Evolutionary conservation across 164 flowering plant genomes (phyloP), one percentile per base, ranked within the genome.

Genomic region (Buxus sempervirens): DNA sequence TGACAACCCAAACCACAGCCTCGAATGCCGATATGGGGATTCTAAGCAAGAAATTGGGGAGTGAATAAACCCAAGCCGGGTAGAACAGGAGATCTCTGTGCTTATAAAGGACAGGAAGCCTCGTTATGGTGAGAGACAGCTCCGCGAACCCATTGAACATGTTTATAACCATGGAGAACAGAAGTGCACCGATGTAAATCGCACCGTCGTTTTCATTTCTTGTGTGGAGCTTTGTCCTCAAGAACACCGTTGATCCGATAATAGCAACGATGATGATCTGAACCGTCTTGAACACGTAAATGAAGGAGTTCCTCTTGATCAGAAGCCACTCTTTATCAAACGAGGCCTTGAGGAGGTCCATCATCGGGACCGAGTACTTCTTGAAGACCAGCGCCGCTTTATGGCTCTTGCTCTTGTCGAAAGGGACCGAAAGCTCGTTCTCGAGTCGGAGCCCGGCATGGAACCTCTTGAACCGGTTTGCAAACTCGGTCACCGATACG

Each of bases 81-180:
- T 91, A 90, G 65, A 96, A 89, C 19, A 85, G 78, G 49, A 87
- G 88, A 66, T 93, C 98, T 58, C 99, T 81, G 0, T 96, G 98
- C 86, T 96, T 96, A 79, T 90, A 91, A 67, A 96, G 88, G 27
- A 96, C 97, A 4, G 99, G 99, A 73, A 96, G 96, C 73, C 99
- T 85, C 9, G 28, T 24, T 45, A 96, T 87, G 23, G 85, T 84
- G 22, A 88, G 57, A 4, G 99, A 32, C 2, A 91, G 85, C 83
- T 96, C 99, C 1, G 99, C 71, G 41, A 93, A 91, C 1, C 99
- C 97, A 72, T 93, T 96, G 79, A 96, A 96, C 86, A 89, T 88
- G 80, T 90, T 93, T 10, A 69, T 77, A 67, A 91, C 74, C 81
- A 93, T 70, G 22, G 80, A 62, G 63, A 86, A 93, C 9, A 90